Evolutionary conservation across 1,284 basidiomycete genomes (phyloP).

Genomic region (Trichosporon sp.): DNA sequence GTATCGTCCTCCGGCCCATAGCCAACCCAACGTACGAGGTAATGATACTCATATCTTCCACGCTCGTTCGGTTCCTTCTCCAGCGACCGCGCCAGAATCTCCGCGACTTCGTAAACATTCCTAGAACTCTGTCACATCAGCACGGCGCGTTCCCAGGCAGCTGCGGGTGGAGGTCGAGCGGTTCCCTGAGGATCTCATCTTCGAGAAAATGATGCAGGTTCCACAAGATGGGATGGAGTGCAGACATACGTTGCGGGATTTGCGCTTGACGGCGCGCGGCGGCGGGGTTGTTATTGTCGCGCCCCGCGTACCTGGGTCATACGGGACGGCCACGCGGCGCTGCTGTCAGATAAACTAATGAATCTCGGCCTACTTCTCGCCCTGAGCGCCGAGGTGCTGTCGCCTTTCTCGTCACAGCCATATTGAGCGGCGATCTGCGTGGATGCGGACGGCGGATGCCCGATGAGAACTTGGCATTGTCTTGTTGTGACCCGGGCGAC

Average conservation of each 20-base stretch:
- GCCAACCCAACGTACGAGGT: conserved; percentile 59
- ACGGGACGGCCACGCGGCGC: not conserved
- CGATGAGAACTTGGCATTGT: not conserved
- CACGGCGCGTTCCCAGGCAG: no score
- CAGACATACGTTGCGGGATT: not conserved
- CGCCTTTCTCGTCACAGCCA: not conserved
- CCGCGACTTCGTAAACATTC: conserved; percentile 15
- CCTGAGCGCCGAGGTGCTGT: not conserved
- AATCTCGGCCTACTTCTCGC: not conserved
- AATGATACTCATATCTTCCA: conserved; percentile 41
- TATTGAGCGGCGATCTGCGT: not conserved
- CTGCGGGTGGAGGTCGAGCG: no score
- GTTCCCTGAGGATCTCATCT: no score
- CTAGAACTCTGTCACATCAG: not conserved
- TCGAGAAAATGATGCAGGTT: no score
- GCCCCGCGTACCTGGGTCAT: not conserved
- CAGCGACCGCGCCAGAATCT: conserved; percentile 28
- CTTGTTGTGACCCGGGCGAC: no score
- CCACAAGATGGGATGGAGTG: not conserved
- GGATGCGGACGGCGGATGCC: not conserved
- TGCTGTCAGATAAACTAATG: not conserved
- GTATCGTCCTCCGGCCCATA: conserved; percentile 57
- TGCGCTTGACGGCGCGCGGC: not conserved
- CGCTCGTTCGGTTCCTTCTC: conserved; percentile 6
- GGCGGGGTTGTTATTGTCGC: not conserved